phyloP scores from a whole-genome alignment of 2,329 filamentous ascomycete genomes.

The Talaromyces piceae region DNA sequence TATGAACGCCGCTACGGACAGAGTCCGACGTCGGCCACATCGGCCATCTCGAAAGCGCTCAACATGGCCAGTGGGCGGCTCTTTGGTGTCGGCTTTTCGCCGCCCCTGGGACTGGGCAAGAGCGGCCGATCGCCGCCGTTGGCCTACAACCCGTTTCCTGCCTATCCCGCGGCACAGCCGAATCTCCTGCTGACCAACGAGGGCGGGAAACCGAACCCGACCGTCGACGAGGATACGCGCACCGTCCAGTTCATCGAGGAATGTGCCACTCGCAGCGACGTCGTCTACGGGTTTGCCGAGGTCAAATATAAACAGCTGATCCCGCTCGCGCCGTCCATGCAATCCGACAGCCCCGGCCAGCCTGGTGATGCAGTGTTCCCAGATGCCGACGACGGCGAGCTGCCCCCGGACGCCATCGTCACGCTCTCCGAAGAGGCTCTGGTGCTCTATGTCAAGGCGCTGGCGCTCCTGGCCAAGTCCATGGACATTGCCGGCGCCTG shows the following conservation, averaged over 20 bases:
- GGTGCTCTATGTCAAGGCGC: constrained; percentile 90
- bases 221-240: constrained; percentile 68
- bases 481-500: constrained; percentile 92
- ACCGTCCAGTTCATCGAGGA: constrained; percentile 82
- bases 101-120: constrained; percentile 39
- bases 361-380: constrained; percentile 28
- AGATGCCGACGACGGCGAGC: constrained; percentile 61
- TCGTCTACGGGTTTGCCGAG: constrained; percentile 95
- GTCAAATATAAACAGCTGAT: constrained; percentile 98
- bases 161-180: constrained; percentile 68
- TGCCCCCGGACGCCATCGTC: constrained; percentile 80
- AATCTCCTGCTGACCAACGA: constrained; percentile 58
- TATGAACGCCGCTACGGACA: constrained; percentile 73
- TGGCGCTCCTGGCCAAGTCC: constrained; percentile 81
- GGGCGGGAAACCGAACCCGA: constrained; percentile 51
- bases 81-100: constrained; percentile 45
- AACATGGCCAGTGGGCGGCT: constrained; percentile 73
- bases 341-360: constrained; percentile 25
- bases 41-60: constrained; percentile 88
- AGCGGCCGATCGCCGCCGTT: constrained; percentile 41
- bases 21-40: constrained; percentile 70
- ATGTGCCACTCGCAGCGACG: constrained; percentile 84
- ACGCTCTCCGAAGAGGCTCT: constrained; percentile 87
- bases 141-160: constrained; percentile 64
- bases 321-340: constrained; percentile 67